phyloP scores from a whole-genome alignment of 106 monocot genomes.

The Chionographis japonica region DNA sequence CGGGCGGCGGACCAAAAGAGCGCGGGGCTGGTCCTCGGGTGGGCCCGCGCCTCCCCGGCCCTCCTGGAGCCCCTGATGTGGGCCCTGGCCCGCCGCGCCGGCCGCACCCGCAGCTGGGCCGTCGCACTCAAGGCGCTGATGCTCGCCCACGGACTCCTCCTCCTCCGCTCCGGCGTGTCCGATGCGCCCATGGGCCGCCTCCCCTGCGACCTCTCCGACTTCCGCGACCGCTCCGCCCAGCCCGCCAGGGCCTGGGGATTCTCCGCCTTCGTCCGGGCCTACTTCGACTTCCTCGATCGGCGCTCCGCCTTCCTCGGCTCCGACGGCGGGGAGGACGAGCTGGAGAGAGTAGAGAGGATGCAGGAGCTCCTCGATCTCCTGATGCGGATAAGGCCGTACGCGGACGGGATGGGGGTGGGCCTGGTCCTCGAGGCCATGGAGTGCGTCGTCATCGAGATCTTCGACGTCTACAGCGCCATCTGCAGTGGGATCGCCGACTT shows the following conservation, averaged over 20 bases:
- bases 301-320: constrained; percentile 26
- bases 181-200: constrained; percentile 31
- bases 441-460: constrained; percentile 69
- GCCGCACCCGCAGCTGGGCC: constrained; percentile 56
- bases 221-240: constrained; percentile 48
- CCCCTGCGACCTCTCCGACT: constrained; percentile 72
- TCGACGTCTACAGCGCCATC: constrained; percentile 29
- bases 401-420: constrained; percentile 43
- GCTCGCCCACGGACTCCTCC: constrained; percentile 56
- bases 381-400: constrained; percentile 66
- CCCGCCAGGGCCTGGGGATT: constrained; percentile 21
- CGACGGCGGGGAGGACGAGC: not conserved
- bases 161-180: constrained; percentile 21
- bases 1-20: constrained; percentile 52
- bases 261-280: constrained; percentile 70
- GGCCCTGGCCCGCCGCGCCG: constrained; percentile 45
- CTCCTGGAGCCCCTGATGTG: constrained; percentile 43
- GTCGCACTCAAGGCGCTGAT: constrained; percentile 83
- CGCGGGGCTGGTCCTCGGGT: constrained; percentile 55
- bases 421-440: constrained; percentile 80
- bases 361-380: constrained; percentile 58
- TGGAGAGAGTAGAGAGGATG: constrained; percentile 23
- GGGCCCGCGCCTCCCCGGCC: constrained; percentile 50
- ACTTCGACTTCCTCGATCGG: constrained; percentile 72
- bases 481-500: constrained; percentile 22